A percentile compares a stretch with the other conserved stretches of the same genome.
These are phyloP conservation scores for Stephanocyclus meneghinianus DNA, from an alignment of 352 stramenopile genomes.

Conservation along the genomic window DNA sequence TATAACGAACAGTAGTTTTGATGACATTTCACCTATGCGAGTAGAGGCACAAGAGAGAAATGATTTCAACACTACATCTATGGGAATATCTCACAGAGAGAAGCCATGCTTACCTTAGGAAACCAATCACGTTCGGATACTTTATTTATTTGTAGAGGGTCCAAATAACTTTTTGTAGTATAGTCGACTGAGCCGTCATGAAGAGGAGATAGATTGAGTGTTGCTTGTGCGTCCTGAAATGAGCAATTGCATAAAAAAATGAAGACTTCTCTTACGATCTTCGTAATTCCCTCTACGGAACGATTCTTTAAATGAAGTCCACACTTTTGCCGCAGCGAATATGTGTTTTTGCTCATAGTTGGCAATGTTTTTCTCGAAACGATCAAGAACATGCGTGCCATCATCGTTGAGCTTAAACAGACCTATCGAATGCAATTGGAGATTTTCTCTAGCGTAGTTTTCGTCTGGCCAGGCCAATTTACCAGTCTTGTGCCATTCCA, in stretches of 20 bases:
- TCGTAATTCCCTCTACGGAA: slow-evolving; percentile 47
- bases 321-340: slow-evolving; percentile 58
- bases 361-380: slow-evolving; percentile 48
- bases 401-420: slow-evolving; percentile 53
- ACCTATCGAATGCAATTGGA: slow-evolving; percentile 70
- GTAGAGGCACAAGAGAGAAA: no score
- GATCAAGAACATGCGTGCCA: slow-evolving; percentile 45
- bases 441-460: slow-evolving; percentile 55
- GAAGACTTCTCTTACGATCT: slow-evolving; percentile 13
- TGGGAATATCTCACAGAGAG: neutral
- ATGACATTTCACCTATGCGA: no score
- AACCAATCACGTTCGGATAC: slow-evolving; percentile 54
- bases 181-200: slow-evolving; percentile 27
- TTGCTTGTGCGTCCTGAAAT: no score
- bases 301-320: slow-evolving; percentile 59
- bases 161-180: slow-evolving; percentile 38
- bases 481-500: neutral
- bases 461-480: slow-evolving; percentile 49
- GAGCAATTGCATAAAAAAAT: no score
- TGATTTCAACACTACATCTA: no score
- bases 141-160: slow-evolving; percentile 53
- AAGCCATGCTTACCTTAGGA: slow-evolving; percentile 41
- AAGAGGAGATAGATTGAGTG: no score
- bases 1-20: no score
- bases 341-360: slow-evolving; percentile 73